Base-by-base conservation (phyloP, 768 basidiomycete genomes). In the Rhodotorula diobovata region DNA sequence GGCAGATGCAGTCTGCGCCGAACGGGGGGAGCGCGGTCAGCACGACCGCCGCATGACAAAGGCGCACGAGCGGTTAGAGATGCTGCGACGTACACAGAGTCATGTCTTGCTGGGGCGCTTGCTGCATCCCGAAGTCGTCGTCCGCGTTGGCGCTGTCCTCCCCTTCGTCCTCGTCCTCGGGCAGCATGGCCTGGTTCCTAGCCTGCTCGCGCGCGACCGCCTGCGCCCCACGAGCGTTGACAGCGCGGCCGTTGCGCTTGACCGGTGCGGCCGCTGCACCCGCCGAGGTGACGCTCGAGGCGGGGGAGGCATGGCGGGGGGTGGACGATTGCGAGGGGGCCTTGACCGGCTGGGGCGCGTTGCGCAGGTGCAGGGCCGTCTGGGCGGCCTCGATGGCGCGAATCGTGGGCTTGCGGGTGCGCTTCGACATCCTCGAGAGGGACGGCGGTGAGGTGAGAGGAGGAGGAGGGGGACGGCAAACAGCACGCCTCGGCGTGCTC, bases 1-100 rank as follows among this genome's bases (percentile, higher is more conserved):
- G 83, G 79, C 91, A 93, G 1, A 84, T 80, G 81, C 90, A 92
- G 75, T 85, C 71, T 73, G 48, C 35, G n/a, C 6, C 11, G 5
- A 15, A 4, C 34, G 14, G 28, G 32, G 25, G 25, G n/a, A 59
- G 9, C 15, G 15, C 21, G 32, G n/a, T 37, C 10, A 55, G 21
- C 48, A 16, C 2, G 23, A 0, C 18, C 34, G 2, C 12, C 7
- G 23, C 25, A 1, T n/a, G n/a, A n/a, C 23, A 7, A 6, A 28
- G 25, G 25, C 21, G 18, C 23, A 5, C 2, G 48, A 12, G 10
- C 18, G 3, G 41, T 7, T 12, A 9, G 41, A 43, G 30, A 46
- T 35, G 8, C 21, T 12, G 56, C 45, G 9, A 62, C 73, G 30
- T 30, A 74, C 70, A 75, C 5, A 75, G 64, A 1, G 73, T 75